These are phyloP conservation scores for Paxillus involutus DNA, from an alignment of 768 basidiomycete species.

Conservation along the genomic window DNA sequence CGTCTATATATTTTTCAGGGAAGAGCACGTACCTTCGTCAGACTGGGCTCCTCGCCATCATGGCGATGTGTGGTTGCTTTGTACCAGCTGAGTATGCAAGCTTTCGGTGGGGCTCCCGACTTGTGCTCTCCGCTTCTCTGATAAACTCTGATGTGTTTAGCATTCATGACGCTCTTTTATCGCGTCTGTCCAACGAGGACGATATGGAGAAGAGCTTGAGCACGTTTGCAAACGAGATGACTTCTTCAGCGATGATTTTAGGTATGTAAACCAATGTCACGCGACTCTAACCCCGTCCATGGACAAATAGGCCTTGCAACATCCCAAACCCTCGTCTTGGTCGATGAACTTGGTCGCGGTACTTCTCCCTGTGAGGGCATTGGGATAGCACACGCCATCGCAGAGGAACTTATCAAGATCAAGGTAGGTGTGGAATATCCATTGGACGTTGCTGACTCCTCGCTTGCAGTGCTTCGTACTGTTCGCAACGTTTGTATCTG, in stretches of 20 bases:
- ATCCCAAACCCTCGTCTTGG: conserved; percentile 68
- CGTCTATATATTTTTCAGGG: conserved; percentile 39
- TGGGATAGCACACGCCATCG: conserved; percentile 83
- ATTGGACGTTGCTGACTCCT: neutral
- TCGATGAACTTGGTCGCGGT: conserved; percentile 94
- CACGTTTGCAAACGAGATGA: conserved; percentile 96
- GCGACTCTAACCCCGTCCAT: neutral
- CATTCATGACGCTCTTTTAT: conserved; percentile 81
- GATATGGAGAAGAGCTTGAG: conserved; percentile 87
- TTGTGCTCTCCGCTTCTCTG: neutral
- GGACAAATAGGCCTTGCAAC: conserved; percentile 60
- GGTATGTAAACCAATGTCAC: conserved; percentile 38
- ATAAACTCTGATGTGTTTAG: conserved; percentile 34
- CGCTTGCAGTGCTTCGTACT: conserved; percentile 71
- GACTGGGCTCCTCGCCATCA: conserved; percentile 75
- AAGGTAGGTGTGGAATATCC: conserved; percentile 48
- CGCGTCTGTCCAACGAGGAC: conserved; percentile 91
- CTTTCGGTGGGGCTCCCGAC: conserved; percentile 53
- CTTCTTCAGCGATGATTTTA: conserved; percentile 86
- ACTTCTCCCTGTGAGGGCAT: conserved; percentile 83
- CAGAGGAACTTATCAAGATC: conserved; percentile 67
- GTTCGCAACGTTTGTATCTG: conserved; percentile 74
- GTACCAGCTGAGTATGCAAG: conserved; percentile 94
- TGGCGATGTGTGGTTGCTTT: conserved; percentile 90
- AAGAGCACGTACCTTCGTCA: conserved; percentile 95